Evolutionary conservation across 345 rosid species (phyloP).

Genomic region (Euphorbia peplus): DNA sequence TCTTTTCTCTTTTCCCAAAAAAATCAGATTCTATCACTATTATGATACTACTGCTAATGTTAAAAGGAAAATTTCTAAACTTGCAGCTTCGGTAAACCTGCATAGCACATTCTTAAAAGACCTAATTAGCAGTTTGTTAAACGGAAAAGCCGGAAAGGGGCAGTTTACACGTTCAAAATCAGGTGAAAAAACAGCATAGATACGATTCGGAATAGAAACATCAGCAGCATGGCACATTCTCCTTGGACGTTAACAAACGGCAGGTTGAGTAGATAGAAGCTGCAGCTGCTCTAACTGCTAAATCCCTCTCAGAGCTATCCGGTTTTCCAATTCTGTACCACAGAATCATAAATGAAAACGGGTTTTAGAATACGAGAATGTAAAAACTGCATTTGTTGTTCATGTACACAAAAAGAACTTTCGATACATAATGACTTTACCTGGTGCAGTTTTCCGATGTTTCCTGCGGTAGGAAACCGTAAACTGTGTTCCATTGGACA

Average conservation of each 20-base stretch:
- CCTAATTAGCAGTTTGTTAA: constrained; percentile 11
- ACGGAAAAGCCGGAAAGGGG: constrained; percentile 4
- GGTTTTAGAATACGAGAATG: neutral
- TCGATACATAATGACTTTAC: constrained; percentile 31
- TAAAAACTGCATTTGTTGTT: neutral
- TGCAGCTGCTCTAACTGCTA: constrained; percentile 90
- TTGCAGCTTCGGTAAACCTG: too few relatives aligned
- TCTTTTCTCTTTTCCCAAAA: too few relatives aligned
- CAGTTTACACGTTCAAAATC: neutral
- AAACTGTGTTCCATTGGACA: constrained; percentile 35
- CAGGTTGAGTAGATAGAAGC: constrained; percentile 95
- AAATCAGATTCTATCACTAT: neutral
- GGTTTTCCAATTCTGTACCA: constrained; percentile 45
- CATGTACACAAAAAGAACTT: constrained; percentile 6
- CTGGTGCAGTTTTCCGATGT: constrained; percentile 35
- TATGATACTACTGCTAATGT: neutral
- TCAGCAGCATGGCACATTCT: constrained; percentile 66
- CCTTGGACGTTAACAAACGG: constrained; percentile 62
- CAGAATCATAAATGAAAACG: neutral
- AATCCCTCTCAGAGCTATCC: constrained; percentile 46
- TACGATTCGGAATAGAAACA: neutral
- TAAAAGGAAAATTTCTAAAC: constrained; percentile 4
- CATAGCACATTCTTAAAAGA: too few relatives aligned
- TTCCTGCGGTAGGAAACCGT: constrained; percentile 41
- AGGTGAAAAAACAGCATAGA: too few relatives aligned